Evolutionary conservation across 192 early-diverging fungal species (phyloP).

Genomic region (Gonapodya prolifera): DNA sequence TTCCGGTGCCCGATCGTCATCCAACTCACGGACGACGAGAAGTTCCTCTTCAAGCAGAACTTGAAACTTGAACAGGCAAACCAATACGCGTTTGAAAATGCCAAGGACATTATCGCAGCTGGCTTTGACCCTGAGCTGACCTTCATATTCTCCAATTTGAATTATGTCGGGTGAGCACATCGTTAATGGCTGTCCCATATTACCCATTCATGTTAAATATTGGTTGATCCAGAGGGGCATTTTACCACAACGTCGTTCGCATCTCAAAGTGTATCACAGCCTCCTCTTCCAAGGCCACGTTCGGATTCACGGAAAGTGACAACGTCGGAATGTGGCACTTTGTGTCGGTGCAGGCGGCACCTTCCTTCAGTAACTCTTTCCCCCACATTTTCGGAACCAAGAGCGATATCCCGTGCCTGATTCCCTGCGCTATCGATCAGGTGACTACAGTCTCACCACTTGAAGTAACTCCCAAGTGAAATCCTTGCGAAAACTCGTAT

Average conservation of each 20-base stretch:
- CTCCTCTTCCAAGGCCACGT: conserved; percentile 67
- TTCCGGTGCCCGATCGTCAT: conserved; percentile 92
- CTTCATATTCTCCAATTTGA: conserved; percentile 89
- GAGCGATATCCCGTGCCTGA: conserved; percentile 85
- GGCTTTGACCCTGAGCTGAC: conserved; percentile 93
- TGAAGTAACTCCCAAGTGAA: no score
- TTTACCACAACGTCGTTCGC: conserved; percentile 85
- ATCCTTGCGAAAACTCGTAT: background rate
- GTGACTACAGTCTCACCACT: no score
- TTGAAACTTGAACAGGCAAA: conserved; percentile 70
- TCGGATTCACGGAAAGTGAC: conserved; percentile 84
- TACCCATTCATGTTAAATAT: background rate
- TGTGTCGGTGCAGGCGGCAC: conserved; percentile 84
- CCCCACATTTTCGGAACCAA: conserved; percentile 88
- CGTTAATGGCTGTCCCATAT: conserved; percentile 1
- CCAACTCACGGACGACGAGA: conserved; percentile 98
- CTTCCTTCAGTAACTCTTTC: conserved; percentile 90
- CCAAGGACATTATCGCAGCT: conserved; percentile 86
- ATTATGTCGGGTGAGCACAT: conserved; percentile 65
- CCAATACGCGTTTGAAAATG: conserved; percentile 65
- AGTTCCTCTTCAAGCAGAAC: conserved; percentile 88
- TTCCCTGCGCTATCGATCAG: conserved; percentile 97
- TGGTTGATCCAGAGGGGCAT: conserved; percentile 46
- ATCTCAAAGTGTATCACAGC: conserved; percentile 81
- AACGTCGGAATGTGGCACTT: conserved; percentile 91